These are phyloP conservation scores for Phytopythium kandeliae DNA, from an alignment of 352 stramenopile species.

Conservation along the genomic window DNA sequence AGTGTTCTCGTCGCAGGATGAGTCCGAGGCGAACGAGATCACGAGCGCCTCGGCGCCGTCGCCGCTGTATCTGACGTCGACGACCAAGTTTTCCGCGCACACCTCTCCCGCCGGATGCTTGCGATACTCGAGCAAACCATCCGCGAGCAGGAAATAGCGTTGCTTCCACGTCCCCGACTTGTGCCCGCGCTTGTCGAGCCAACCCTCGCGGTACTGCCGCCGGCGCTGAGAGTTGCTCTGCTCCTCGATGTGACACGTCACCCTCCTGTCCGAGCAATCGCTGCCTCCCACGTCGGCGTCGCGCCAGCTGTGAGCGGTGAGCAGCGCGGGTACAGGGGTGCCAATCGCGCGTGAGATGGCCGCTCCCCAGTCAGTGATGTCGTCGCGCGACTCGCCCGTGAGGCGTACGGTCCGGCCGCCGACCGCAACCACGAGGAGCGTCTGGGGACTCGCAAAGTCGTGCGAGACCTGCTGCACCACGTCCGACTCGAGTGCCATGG, in stretches of 20 bases:
- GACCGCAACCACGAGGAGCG: slow-evolving; percentile 10
- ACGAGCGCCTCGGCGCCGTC: slow-evolving; percentile 24
- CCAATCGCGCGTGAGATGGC: slow-evolving; percentile 17
- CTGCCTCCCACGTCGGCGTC: slow-evolving; percentile 7
- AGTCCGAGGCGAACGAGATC: slow-evolving; percentile 49
- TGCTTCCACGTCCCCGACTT: slow-evolving; percentile 44
- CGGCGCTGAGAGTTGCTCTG: slow-evolving; percentile 9
- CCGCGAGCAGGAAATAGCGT: slow-evolving; percentile 55
- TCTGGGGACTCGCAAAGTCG: slow-evolving; percentile 16
- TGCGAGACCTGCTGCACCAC: slow-evolving; percentile 17
- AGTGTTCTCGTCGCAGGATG: slow-evolving; percentile 11
- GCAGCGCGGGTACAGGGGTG: slow-evolving; percentile 9
- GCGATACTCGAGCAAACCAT: slow-evolving; percentile 56
- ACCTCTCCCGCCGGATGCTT: slow-evolving; percentile 42
- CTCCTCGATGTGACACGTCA: slow-evolving; percentile 2
- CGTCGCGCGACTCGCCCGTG: slow-evolving; percentile 20
- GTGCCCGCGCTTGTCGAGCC: slow-evolving; percentile 52
- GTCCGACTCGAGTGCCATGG: slow-evolving; percentile 21
- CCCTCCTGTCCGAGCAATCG: slow-evolving; percentile 9
- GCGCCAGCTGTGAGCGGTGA: background rate
- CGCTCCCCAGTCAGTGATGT: slow-evolving; percentile 24
- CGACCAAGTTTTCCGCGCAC: slow-evolving; percentile 38
- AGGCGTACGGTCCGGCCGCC: slow-evolving; percentile 11
- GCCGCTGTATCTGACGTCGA: slow-evolving; percentile 40
- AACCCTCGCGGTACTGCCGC: slow-evolving; percentile 40